Evolutionary conservation across 2,329 filamentous ascomycete species (phyloP).

Genomic region (Sporothrix mexicana): DNA sequence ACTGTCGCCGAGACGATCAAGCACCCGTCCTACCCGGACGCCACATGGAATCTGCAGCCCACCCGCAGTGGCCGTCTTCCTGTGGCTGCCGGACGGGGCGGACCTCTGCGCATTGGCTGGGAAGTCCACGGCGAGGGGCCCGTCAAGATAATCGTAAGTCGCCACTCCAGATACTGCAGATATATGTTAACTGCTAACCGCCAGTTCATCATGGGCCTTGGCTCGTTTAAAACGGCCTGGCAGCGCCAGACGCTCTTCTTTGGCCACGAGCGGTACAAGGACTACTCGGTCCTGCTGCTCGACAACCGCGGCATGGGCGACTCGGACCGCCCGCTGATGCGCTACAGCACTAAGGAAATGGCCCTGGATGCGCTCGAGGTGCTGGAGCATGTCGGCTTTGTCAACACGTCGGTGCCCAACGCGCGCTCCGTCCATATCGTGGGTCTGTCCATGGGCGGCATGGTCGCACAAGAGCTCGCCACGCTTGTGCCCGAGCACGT

Average conservation of each 20-base stretch:
- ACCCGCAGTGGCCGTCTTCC: slow-evolving; percentile 63
- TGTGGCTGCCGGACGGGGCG: slow-evolving; percentile 73
- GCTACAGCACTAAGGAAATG: slow-evolving; percentile 87
- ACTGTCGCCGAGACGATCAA: slow-evolving; percentile 64
- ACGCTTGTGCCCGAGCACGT: slow-evolving; percentile 59
- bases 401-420: slow-evolving; percentile 34
- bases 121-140: slow-evolving; percentile 80
- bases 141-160: slow-evolving; percentile 71
- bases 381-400: slow-evolving; percentile 67
- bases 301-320: slow-evolving; percentile 87
- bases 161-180: not conserved
- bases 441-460: slow-evolving; percentile 85
- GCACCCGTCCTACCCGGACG: slow-evolving; percentile 70
- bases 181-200: not conserved
- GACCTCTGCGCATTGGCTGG: slow-evolving; percentile 77
- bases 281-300: slow-evolving; percentile 75
- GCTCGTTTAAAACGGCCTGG: slow-evolving; percentile 71
- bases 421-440: slow-evolving; percentile 64
- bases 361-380: slow-evolving; percentile 77
- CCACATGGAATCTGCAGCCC: slow-evolving; percentile 72
- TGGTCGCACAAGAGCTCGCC: slow-evolving; percentile 86
- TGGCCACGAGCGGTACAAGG: slow-evolving; percentile 69
- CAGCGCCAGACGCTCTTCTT: slow-evolving; percentile 85
- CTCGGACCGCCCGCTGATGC: slow-evolving; percentile 75
- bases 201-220: slow-evolving; percentile 82